Evolutionary conservation across 2,329 filamentous ascomycete species (phyloP), one percentile per base, ranked within the genome.

Genomic region (Nectriaceae sp.): DNA sequence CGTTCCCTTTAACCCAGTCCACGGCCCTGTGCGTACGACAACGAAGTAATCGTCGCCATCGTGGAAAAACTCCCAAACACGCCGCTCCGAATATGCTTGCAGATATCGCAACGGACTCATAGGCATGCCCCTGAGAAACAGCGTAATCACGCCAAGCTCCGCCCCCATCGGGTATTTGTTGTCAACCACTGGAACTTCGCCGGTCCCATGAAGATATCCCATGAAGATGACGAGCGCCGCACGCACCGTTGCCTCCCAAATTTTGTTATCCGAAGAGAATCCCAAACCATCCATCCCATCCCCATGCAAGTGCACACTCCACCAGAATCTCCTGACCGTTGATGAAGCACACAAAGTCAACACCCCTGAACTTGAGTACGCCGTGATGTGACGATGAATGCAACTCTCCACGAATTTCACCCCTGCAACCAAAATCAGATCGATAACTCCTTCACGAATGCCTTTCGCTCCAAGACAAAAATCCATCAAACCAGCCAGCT

Each of bases 391-490:
- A 61, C 58, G 54, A 55, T 56, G 53, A 62, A 62, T 62, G 54
- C 51, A 62, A 60, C 54, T 61, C 57, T 57, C 44, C 50, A 54
- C 56, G 54, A 53, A 56, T 49, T 31, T 52, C 45, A 54, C 40
- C 57, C 50, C 33, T 46, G 56, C 41, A 61, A 54, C 47, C 42
- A 54, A 44, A 54, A 53, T 40, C 38, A 37, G 50, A 44, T 56
- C 52, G 36, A 56, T 54, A 60, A 64, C 61, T 64, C 59, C 62
- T 50, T 53, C 45, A 53, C 54, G 49, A 49, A 64, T 64, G 60
- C 60, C 52, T 38, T 54, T 44, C 54, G 49, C 50, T 51, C n/a
- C 55, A 53, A 53, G 52, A 53, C 52, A 53, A 31, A 47, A 58
- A 46, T 49, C 48, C 49, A 47, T 56, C 49, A 49, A 42, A 52